Conservation (phyloP, 176 grass and related monocot species). For the Urochloa ruziziensis region DNA sequence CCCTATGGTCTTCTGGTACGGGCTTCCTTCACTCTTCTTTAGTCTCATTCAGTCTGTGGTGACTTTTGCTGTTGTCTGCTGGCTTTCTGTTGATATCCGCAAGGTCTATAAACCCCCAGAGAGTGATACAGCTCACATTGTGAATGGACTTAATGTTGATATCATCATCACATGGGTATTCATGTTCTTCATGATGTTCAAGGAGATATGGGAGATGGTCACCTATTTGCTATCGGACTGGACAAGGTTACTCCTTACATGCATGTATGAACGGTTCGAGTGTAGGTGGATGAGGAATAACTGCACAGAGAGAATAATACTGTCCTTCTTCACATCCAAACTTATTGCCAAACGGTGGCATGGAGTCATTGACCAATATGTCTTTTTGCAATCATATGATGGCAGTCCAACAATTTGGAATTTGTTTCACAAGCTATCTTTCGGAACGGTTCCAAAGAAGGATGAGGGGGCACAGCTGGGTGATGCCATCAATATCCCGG, state of each 20-base stretch:
- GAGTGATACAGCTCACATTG: neutral
- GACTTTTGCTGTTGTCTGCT: neutral
- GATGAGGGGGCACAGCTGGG: neutral
- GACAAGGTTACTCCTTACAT: neutral
- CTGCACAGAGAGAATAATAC: neutral
- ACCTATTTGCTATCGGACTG: neutral
- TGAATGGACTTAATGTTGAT: neutral
- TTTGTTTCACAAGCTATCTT: neutral
- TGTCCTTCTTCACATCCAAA: neutral
- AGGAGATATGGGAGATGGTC: constrained; percentile 8
- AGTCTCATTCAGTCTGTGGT: neutral
- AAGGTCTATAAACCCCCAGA: neutral
- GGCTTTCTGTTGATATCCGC: neutral
- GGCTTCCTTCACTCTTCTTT: neutral
- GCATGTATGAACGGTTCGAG: neutral
- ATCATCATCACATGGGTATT: neutral
- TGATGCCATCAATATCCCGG: neutral
- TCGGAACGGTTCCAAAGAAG: neutral
- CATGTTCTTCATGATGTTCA: neutral
- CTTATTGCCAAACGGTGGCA: neutral
- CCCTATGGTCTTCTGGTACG: constrained; percentile 8
- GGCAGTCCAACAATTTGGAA: neutral
- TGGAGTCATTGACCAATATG: neutral
- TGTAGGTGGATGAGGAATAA: neutral
- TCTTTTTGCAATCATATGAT: neutral